These are phyloP conservation scores for Populus simonii DNA, from an alignment of 345 rosid species.

Conservation along the genomic window DNA sequence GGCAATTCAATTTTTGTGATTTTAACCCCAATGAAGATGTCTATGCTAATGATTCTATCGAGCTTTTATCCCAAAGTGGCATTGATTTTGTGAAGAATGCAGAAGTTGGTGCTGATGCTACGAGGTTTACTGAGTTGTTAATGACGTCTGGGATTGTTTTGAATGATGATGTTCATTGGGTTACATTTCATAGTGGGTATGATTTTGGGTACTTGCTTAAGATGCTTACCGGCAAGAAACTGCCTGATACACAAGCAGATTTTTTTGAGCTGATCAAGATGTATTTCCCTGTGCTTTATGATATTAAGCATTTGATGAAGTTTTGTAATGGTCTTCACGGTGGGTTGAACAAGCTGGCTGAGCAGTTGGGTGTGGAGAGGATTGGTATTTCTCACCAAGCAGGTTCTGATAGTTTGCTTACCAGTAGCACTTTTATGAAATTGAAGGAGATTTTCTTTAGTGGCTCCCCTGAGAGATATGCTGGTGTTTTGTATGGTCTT, in stretches of 20 bases:
- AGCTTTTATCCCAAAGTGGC: conserved; percentile 55
- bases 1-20: conserved; percentile 78
- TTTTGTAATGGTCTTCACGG: conserved; percentile 70
- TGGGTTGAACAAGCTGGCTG: conserved; percentile 72
- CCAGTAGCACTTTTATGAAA: conserved; percentile 64
- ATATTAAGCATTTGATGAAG: conserved; percentile 68
- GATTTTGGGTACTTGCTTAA: conserved; percentile 79
- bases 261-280: conserved; percentile 49
- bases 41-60: conserved; percentile 54
- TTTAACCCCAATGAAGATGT: conserved; percentile 54
- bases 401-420: conserved; percentile 77
- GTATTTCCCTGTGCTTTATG: conserved; percentile 61
- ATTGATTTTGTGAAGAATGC: conserved; percentile 62
- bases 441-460: conserved; percentile 59
- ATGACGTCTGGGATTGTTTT: conserved; percentile 75
- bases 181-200: conserved; percentile 72
- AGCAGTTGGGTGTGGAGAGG: conserved; percentile 59
- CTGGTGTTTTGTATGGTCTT: conserved; percentile 70
- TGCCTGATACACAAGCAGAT: conserved; percentile 47
- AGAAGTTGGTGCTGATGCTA: conserved; percentile 47
- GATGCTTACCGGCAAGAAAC: conserved; percentile 49
- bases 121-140: conserved; percentile 48
- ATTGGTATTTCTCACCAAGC: conserved; percentile 74
- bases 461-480: conserved; percentile 57
- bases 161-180: conserved; percentile 65